Percentiles rank a stretch among this genome's conserved stretches.
phyloP scores from a whole-genome alignment of 352 stramenopile species.

The Phytophthora quininea region DNA sequence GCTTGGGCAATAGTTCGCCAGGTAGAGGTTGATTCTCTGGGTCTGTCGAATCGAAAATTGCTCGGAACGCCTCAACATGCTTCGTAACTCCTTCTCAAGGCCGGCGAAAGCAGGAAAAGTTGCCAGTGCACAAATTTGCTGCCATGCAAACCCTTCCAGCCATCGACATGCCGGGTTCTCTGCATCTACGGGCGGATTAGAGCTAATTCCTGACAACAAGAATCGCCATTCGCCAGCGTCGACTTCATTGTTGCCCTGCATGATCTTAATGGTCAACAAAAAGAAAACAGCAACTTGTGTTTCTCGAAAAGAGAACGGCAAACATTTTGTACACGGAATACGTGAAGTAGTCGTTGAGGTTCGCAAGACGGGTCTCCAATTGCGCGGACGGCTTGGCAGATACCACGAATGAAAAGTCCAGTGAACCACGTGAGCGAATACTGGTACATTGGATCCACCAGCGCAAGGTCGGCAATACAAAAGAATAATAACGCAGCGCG shows the following conservation, averaged over 20 bases:
- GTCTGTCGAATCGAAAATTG: conserved; percentile 88
- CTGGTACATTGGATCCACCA: conserved; percentile 92
- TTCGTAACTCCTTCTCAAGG: conserved; percentile 41
- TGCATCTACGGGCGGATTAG: conserved; percentile 19
- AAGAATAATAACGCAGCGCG: conserved; percentile 91
- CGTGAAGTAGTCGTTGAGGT: conserved; percentile 94
- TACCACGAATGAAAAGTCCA: conserved; percentile 90
- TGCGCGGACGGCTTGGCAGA: conserved; percentile 70
- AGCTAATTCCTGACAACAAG: conserved; percentile 84
- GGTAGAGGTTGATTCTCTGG: conserved; percentile 82
- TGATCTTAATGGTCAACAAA: conserved; percentile 88
- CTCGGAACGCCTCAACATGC: conserved; percentile 55
- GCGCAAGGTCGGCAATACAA: conserved; percentile 87
- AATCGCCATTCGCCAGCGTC: conserved; percentile 91
- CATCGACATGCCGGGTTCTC: conserved; percentile 42
- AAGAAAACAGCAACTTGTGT: conserved; percentile 95
- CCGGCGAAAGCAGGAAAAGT: conserved; percentile 39
- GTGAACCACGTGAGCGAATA: conserved; percentile 95
- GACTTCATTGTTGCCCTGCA: conserved; percentile 83
- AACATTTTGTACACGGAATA: conserved; percentile 96
- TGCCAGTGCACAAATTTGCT: conserved; percentile 50
- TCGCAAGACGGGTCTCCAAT: conserved; percentile 79
- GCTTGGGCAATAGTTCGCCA: conserved; percentile 52
- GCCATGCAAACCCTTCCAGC: conserved; percentile 79
- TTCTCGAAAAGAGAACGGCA: conserved; percentile 94